Base-by-base conservation (phyloP, 2,329 filamentous ascomycete genomes). In the Fusarium annulatum region DNA sequence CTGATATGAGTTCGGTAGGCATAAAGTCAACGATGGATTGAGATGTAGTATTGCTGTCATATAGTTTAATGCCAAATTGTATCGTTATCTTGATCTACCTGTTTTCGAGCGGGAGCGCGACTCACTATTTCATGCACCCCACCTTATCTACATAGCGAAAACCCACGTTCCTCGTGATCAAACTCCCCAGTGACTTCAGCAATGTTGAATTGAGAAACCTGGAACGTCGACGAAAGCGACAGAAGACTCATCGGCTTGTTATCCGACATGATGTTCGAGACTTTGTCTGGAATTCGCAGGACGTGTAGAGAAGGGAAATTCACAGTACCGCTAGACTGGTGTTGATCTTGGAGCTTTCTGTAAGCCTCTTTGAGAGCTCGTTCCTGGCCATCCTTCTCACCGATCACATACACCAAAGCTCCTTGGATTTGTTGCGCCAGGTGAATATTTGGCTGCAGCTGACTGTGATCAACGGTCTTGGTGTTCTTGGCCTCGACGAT, bases 361-460 rank as follows among this genome's bases (percentile, higher is more conserved):
- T 53, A 38, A 2, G 49, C 49, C 3, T 52, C 49, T 3, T 36
- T 26, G 7, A 52, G 49, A 26, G 49, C 49, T 16, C 49, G 9
- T 0, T 52, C 33, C n/a, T 52, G 49, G 3, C 49, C 33, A 36
- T 26, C 33, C 33, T 52, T 52, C 3, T 36, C 33, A 1, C 33
- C 33, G 9, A 52, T 52, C 9, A 18, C 49, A 7, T 38, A 52
- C 1, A 38, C 33, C 18, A 52, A 26, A 0, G n/a, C 33, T 7
- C 49, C 33, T 9, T 12, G 4, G 0, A 52, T 38, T 15, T 36
- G 18, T 4, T 26, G n/a, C 0, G 33, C 49, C 2, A 52, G 2
- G 0, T 52, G 4, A 0, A 38, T 52, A 0, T 52, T 38, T 0
- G 49, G 49, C n/a, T 52, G 49, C 0, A 52, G 33, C 12, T 52